A percentile compares a stretch with the other conserved stretches of the same genome.
Evolutionary conservation across 805 yeast species (phyloP).

Genomic region (Suhomyces pyralidae): DNA sequence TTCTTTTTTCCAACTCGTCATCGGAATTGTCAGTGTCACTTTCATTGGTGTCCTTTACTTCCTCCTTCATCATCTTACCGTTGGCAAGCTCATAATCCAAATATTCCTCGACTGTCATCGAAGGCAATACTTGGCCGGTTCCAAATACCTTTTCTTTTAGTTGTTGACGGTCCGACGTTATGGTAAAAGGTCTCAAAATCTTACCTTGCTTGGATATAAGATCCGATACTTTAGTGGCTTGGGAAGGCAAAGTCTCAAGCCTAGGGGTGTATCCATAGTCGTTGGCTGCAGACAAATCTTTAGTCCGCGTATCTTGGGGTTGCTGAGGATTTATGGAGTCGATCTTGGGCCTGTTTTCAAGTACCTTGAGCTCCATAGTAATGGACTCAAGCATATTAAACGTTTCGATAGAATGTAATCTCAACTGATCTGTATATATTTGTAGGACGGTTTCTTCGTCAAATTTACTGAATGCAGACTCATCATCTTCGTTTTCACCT

Average conservation of each 20-base stretch:
- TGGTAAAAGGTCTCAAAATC: conserved; percentile 79
- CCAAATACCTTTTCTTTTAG: conserved; percentile 71
- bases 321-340: conserved; percentile 6
- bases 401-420: conserved; percentile 49
- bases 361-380: conserved; percentile 63
- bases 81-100: conserved; percentile 80
- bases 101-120: conserved; percentile 91
- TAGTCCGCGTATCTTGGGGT: conserved; percentile 11
- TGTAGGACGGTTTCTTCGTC: conserved; percentile 67
- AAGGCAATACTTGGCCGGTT: conserved; percentile 88
- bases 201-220: conserved; percentile 70
- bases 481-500: conserved; percentile 11
- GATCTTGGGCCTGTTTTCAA: conserved; percentile 41
- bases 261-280: conserved; percentile 60
- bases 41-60: conserved; percentile 31
- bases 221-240: conserved; percentile 28
- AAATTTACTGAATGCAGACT: conserved; percentile 24
- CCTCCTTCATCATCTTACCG: conserved; percentile 71
- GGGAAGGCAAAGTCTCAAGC: conserved; percentile 50
- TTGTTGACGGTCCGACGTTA: conserved; percentile 54
- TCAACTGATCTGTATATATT: conserved; percentile 54
- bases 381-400: conserved; percentile 56
- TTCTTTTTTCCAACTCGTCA: conserved; percentile 72
- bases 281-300: conserved; percentile 7
- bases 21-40: conserved; percentile 47